These are phyloP conservation scores for Scedosporium apiospermum DNA, from an alignment of 2,329 filamentous ascomycete species.

Conservation along the genomic window DNA sequence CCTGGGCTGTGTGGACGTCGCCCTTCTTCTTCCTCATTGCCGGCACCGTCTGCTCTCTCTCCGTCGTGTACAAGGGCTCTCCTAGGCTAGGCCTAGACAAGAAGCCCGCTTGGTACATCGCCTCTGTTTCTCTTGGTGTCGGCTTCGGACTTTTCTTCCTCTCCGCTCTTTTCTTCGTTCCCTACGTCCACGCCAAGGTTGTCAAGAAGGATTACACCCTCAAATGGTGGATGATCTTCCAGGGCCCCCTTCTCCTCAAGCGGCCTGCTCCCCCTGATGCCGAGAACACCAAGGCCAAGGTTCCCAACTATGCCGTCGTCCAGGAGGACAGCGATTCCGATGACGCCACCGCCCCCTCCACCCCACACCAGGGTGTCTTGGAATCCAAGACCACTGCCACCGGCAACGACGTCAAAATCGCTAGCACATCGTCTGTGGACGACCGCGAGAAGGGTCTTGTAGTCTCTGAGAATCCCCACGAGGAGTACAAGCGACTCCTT, in stretches of 20 bases:
- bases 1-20: constrained; percentile 63
- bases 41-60: constrained; percentile 63
- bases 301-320: constrained; percentile 70
- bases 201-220: constrained; percentile 59
- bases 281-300: constrained; percentile 34
- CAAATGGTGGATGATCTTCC: constrained; percentile 51
- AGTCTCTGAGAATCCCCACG: constrained; percentile 34
- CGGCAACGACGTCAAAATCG: constrained; percentile 12
- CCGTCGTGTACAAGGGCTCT: constrained; percentile 74
- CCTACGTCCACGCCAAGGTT: constrained; percentile 56
- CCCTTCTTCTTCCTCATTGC: constrained; percentile 73
- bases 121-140: constrained; percentile 53
- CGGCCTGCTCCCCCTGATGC: constrained; percentile 45
- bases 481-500: constrained; percentile 51
- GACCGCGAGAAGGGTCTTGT: too few species aligned
- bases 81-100: constrained; percentile 55
- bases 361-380: constrained; percentile 8
- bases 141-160: constrained; percentile 51
- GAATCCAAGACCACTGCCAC: constrained; percentile 28
- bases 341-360: constrained; percentile 9
- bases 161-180: constrained; percentile 62
- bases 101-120: constrained; percentile 60
- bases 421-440: too few species aligned
- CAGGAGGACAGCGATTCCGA: constrained; percentile 31
- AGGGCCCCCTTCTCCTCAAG: constrained; percentile 54